Conservation (phyloP, 2,329 filamentous ascomycete genomes). For the Didymella keratinophila region DNA sequence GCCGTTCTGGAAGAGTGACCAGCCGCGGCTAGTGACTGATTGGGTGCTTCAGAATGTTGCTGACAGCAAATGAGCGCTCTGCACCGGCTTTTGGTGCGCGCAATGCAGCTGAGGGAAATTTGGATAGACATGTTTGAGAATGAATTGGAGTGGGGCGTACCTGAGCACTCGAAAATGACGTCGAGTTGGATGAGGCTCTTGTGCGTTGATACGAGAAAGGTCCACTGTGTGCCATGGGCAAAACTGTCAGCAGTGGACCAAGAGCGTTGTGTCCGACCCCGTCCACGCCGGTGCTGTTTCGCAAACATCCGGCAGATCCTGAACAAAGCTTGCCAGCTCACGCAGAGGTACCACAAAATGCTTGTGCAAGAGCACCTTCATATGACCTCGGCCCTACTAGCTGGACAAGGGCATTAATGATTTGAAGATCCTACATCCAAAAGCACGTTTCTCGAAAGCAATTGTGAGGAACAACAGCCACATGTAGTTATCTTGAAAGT, state of each 20-base stretch:
- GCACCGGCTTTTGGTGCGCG: slow-evolving; percentile 6
- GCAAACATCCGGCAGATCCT: background rate
- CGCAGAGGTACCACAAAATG: background rate
- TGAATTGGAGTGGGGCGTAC: slow-evolving; percentile 18
- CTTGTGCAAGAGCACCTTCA: background rate
- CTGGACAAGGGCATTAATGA: background rate
- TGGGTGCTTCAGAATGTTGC: slow-evolving; percentile 6
- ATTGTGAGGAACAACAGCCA: background rate
- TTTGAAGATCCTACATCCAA: background rate
- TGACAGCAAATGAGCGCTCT: slow-evolving; percentile 17
- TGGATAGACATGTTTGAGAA: slow-evolving; percentile 18
- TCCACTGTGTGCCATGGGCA: slow-evolving; percentile 20
- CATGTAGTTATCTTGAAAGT: background rate
- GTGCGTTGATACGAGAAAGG: slow-evolving; percentile 3
- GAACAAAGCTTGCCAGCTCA: background rate
- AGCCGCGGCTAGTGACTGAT: slow-evolving; percentile 14
- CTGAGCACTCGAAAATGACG: slow-evolving; percentile 16
- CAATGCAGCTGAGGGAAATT: slow-evolving; percentile 21
- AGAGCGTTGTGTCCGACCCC: slow-evolving; percentile 5
- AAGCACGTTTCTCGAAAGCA: background rate
- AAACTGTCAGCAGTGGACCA: slow-evolving; percentile 16
- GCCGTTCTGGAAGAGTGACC: slow-evolving; percentile 14
- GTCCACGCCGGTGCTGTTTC: background rate
- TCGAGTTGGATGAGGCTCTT: slow-evolving; percentile 3
- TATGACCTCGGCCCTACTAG: background rate